phyloP scores from a whole-genome alignment of 2,329 filamentous ascomycete species.

The Pseudofabraea citricarpa region DNA sequence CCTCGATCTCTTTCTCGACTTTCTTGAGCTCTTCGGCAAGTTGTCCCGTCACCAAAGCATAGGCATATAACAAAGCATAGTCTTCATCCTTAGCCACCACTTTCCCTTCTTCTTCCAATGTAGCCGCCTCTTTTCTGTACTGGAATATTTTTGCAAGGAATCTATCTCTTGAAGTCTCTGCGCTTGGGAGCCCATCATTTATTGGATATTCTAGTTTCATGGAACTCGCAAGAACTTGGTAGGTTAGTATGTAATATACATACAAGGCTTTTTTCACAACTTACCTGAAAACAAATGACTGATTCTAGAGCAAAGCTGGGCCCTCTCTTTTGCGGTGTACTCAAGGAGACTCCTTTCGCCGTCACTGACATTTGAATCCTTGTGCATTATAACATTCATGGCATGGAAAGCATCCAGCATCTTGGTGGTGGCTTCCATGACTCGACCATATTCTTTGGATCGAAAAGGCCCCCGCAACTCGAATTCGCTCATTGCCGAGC shows the following conservation, averaged over 20 bases:
- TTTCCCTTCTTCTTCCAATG: conserved; percentile 9
- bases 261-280: background rate
- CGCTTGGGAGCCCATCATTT: conserved; percentile 80
- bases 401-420: conserved; percentile 93
- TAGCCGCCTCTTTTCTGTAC: conserved; percentile 42
- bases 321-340: conserved; percentile 75
- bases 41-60: conserved; percentile 66
- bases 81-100: conserved; percentile 63
- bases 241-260: conserved; percentile 16
- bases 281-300: conserved; percentile 69
- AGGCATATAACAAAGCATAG: conserved; percentile 89
- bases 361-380: conserved; percentile 67
- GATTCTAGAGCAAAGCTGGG: conserved; percentile 78
- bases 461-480: conserved; percentile 87
- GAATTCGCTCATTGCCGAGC: conserved; percentile 76
- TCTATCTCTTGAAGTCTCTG: conserved; percentile 74
- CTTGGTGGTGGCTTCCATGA: conserved; percentile 74
- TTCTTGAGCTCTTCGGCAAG: conserved; percentile 59
- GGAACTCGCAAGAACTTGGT: conserved; percentile 74
- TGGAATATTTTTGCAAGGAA: conserved; percentile 83
- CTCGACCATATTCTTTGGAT: conserved; percentile 62
- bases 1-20: conserved; percentile 57
- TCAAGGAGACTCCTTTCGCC: conserved; percentile 78
- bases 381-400: conserved; percentile 88
- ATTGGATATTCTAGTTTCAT: conserved; percentile 94